Base-by-base conservation (phyloP, 257 asterid genomes). In the Rubia yunnanensis region DNA sequence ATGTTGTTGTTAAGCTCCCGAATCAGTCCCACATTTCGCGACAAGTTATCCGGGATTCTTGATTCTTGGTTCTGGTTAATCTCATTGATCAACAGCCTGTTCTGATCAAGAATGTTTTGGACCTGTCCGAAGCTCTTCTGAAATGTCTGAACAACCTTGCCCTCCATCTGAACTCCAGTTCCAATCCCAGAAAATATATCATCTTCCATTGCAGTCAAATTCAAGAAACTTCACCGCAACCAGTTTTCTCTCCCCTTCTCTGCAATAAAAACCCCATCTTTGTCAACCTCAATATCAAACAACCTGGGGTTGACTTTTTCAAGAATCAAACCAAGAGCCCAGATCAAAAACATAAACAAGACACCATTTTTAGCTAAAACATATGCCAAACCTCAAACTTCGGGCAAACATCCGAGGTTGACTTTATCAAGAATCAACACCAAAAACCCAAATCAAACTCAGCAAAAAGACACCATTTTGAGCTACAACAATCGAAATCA, bases 1-100 rank as follows among this genome's bases (percentile, higher is more conserved):
- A 80, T 77, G 56, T 80, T 80, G 74, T 80, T 77, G 68, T 80
- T 80, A 27, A 80, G 76, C 70, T 77, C 85, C 55, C 82, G 72
- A 49, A 80, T 80, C 35, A 80, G 69, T n/a, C 76, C 82, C 52
- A 74, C 80, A 4, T 80, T 80, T 62, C 80, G 63, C 63, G 70
- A 74, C 74, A 80, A 72, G 73, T 80, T 77, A 31, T 77, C 80
- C 0, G 82, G 82, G 69, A 72, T 62, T 61, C 73, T 74, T 0
- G 85, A 80, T 52, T 80, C 85, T 0, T 80, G 85, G 63, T 80
- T 77, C 48, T 77, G 85, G 58, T 77, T 77, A 5, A 77, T 77
- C 82, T 77, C 82, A 22, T 74, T 77, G 59, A 80, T 77, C 23
- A 80, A 57, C 64, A 80, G 65, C 72, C 82, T 77, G 60, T 80